Base-by-base conservation (phyloP, 2,329 filamentous ascomycete genomes). In the Colletotrichum sidae region DNA sequence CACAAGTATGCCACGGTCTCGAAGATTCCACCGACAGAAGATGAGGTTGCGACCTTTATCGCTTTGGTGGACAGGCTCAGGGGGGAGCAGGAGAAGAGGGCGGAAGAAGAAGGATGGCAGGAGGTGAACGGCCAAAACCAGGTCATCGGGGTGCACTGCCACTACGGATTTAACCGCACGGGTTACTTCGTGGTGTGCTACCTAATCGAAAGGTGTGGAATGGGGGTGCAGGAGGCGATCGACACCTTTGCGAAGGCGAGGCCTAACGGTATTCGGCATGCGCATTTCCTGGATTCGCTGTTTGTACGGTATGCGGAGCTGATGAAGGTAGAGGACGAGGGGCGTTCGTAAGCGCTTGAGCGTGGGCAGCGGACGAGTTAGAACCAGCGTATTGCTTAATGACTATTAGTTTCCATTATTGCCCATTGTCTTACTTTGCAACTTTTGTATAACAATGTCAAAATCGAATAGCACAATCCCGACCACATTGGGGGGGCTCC, bases 131-230 rank as follows among this genome's bases (percentile, higher is more conserved):
- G 71, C 8, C 65, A 73, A 46, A 74, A 72, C n/a, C 76, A 78
- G 17, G 80, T 90, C 52, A 86, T 97, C 55, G 94, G 91, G 2
- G 93, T 97, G 0, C 95, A 98, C 75, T 98, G 95, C 72, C 95
- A 98, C 73, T 97, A 97, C 71, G 95, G 95, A 0, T 97, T 96
- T 80, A 97, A 98, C 75, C 87, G 94, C 25, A 97, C 95, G 0
- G 95, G 95, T 0, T 97, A 95, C 76, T 92, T 97, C 74, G 88
- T 98, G 55, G 91, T 93, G 38, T 93, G 90, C 72, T 98, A 97
- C 74, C 82, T 98, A n/a, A 90, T 97, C 12, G 94, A 97, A 79
- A 84, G 88, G 51, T 86, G 91, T 70, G 89, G 87, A 0, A 94
- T 88, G 72, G 81, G 81, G 25, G 86, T 97, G 2, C 86, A 92